Conservation (phyloP, 164 flowering plant species). For the Annona cherimola region DNA sequence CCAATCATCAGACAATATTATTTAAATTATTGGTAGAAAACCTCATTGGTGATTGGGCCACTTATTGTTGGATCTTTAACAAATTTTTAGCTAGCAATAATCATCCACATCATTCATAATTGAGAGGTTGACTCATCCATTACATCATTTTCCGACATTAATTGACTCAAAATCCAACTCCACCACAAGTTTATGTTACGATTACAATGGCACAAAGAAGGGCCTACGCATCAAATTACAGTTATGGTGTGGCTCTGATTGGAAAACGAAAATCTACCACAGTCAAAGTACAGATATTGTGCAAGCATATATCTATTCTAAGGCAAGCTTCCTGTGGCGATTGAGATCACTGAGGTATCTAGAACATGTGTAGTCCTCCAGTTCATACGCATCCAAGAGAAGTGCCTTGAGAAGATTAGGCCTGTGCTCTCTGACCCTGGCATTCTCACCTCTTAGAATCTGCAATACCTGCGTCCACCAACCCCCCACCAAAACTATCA, state of each 20-base stretch:
- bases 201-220: neutral
- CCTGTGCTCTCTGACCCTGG: constrained; percentile 23
- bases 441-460: constrained; percentile 54
- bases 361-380: constrained; percentile 62
- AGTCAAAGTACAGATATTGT: neutral
- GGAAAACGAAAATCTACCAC: neutral
- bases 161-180: neutral
- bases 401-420: constrained; percentile 31
- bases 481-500: neutral
- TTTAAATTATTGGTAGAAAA: too few species aligned
- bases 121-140: too few species aligned
- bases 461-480: constrained; percentile 50
- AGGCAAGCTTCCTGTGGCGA: constrained; percentile 66
- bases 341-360: constrained; percentile 65
- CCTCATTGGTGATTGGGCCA: too few species aligned
- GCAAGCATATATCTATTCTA: constrained; percentile 36
- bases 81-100: too few species aligned
- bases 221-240: neutral
- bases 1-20: too few species aligned
- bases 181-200: neutral
- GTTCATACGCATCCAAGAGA: constrained; percentile 51
- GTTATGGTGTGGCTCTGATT: neutral
- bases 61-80: too few species aligned
- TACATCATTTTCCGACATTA: neutral
- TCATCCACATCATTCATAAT: too few species aligned